Conservation (phyloP, 257 asterid species). For the Ajuga chamaepitys region DNA sequence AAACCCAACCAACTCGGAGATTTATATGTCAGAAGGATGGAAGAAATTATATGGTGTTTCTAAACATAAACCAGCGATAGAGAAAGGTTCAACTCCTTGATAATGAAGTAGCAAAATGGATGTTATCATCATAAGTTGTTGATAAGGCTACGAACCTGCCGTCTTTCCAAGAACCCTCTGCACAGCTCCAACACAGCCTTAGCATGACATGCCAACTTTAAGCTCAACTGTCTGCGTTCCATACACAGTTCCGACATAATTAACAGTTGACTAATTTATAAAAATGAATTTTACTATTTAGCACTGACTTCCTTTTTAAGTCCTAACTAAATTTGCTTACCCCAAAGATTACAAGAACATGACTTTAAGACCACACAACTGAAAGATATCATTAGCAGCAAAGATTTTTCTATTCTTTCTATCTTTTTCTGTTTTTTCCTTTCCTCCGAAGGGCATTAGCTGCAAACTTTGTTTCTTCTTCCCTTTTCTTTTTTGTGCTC, state of each 20-base stretch:
- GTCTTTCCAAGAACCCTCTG: constrained; percentile 79
- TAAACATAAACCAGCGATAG: not conserved
- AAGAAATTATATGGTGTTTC: not conserved
- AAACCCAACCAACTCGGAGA: not conserved
- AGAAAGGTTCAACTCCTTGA: not conserved
- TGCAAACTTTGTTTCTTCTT: not conserved
- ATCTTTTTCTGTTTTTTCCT: too few species aligned
- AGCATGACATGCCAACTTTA: constrained; percentile 90
- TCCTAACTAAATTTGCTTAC: not conserved
- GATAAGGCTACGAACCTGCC: constrained; percentile 50
- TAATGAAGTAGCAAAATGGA: not conserved
- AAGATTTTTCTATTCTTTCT: not conserved
- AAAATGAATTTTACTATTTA: not conserved
- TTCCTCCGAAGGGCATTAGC: too few species aligned
- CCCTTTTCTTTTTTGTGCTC: too few species aligned
- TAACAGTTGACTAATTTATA: not conserved
- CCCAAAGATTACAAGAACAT: not conserved
- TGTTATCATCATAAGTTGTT: not conserved
- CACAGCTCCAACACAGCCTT: constrained; percentile 91
- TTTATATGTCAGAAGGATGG: not conserved
- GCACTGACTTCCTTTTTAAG: not conserved
- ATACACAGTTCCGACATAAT: constrained; percentile 5
- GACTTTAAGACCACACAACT: not conserved
- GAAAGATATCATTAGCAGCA: not conserved
- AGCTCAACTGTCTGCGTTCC: constrained; percentile 77